These are phyloP conservation scores for Backusella luteola DNA, from an alignment of 192 early-diverging fungal genomes.

Conservation along the genomic window DNA sequence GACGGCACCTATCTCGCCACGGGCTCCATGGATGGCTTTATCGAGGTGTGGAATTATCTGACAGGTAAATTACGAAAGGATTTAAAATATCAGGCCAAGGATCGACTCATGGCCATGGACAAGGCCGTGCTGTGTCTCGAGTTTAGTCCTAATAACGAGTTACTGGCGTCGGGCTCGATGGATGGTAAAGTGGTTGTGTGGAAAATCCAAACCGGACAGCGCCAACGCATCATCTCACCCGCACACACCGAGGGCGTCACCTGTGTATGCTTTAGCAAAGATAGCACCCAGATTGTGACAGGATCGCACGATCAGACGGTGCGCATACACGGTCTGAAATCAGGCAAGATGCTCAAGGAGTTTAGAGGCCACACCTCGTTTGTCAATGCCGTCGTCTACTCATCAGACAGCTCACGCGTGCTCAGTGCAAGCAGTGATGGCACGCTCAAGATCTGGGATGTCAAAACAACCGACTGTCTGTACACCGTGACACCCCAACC, in stretches of 20 bases:
- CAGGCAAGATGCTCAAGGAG: conserved; percentile 88
- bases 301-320: conserved; percentile 78
- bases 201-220: conserved; percentile 76
- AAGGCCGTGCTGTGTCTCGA: conserved; percentile 72
- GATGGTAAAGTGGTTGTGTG: conserved; percentile 89
- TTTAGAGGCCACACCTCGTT: conserved; percentile 90
- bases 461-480: conserved; percentile 66
- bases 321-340: conserved; percentile 88
- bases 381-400: conserved; percentile 80
- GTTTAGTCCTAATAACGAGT: conserved; percentile 77
- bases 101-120: conserved; percentile 92
- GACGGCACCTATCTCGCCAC: conserved; percentile 83
- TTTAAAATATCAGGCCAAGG: conserved; percentile 90
- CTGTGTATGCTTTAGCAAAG: conserved; percentile 72
- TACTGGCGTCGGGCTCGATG: conserved; percentile 79
- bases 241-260: conserved; percentile 89
- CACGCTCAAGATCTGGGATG: conserved; percentile 90
- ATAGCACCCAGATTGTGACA: conserved; percentile 79
- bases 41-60: conserved; percentile 93
- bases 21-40: conserved; percentile 91
- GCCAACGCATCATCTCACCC: conserved; percentile 66
- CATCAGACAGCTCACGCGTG: conserved; percentile 65
- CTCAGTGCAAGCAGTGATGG: conserved; percentile 87
- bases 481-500: conserved; percentile 60
- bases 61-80: conserved; percentile 90